A percentile compares a stretch with the other conserved stretches of the same genome.
These are phyloP conservation scores for Penicillium maclennaniae DNA, from an alignment of 495 filamentous ascomycete species.

Conservation along the genomic window DNA sequence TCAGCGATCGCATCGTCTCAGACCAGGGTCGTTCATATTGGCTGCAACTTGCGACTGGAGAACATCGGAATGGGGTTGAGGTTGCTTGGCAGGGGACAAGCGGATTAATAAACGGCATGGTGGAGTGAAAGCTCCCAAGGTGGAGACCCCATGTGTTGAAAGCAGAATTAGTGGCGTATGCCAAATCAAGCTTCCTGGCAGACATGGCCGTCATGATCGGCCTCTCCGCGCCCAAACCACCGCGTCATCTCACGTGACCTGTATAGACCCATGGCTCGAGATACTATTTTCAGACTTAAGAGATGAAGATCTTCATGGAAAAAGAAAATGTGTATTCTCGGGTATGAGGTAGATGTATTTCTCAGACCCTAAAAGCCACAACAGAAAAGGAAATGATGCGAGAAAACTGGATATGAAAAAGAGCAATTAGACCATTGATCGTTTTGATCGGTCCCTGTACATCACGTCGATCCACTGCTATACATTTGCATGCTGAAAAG, in stretches of 20 bases:
- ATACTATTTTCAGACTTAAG: too few species aligned
- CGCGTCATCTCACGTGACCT: slow-evolving; percentile 22
- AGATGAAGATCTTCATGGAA: neutral
- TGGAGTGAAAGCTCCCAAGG: neutral
- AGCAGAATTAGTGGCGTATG: slow-evolving; percentile 6
- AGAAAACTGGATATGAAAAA: neutral
- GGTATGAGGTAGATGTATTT: neutral
- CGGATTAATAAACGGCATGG: neutral
- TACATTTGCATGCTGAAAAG: slow-evolving; percentile 14
- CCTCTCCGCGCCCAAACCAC: neutral
- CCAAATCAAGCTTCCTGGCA: slow-evolving; percentile 20
- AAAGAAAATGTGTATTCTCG: neutral
- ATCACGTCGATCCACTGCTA: slow-evolving; percentile 14
- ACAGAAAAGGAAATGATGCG: neutral
- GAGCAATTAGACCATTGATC: neutral
- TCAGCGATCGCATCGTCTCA: slow-evolving; percentile 52
- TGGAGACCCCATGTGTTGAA: neutral
- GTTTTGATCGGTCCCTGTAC: slow-evolving; percentile 15
- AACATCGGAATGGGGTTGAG: neutral
- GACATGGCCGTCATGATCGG: slow-evolving; percentile 18
- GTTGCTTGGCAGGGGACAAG: neutral
- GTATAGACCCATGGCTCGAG: slow-evolving; percentile 5
- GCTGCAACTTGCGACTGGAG: neutral
- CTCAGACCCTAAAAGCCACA: neutral
- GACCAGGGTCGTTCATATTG: slow-evolving; percentile 59